Evolutionary conservation across 2,329 filamentous ascomycete genomes (phyloP), one percentile per base, ranked within the genome.

Genomic region (Aureobasidium sp.): DNA sequence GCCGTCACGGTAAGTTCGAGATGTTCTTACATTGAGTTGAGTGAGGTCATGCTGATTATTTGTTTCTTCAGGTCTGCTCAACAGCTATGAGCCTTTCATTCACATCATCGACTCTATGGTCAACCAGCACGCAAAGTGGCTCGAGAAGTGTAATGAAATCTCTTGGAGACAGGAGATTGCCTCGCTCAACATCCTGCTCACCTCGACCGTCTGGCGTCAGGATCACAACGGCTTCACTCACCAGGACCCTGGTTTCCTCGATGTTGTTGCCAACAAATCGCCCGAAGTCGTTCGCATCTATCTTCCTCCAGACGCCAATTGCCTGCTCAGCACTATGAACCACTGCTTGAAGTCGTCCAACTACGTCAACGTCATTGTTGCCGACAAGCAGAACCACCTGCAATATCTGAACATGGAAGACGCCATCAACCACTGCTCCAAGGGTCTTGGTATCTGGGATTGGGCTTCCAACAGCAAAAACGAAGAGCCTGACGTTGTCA

Each of bases 101-200:
- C 88, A 91, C 70, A 84, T 92, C 68, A 90, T 92, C 68, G 88
- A 91, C 73, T 90, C 87, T 1, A 92, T 92, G 88, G 88, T 92
- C 64, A 91, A 90, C 72, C 88, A 90, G 77, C 88, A 92, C 76
- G 90, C 87, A 78, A 92, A 92, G 74, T 91, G 88, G 88, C 82
- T 91, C 56, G 88, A 92, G 73, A 92, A 91, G 76, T 89, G 85
- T 66, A 78, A 86, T n/a, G 88, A 91, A 70, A 86, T 91, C 22
- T 84, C 88, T 69, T 92, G 89, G 89, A 84, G 89, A 57, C 83
- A 80, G 68, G 87, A 87, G 72, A 78, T 91, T 12, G 82, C 88
- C 9, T 91, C 88, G 0, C 83, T 92, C 68, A 92, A 92, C 76
- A 91, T 91, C 67, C 81, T 92, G 15, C 80, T 91, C 60, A 91